Base-by-base conservation (phyloP, 2,329 filamentous ascomycete genomes). In the Corinectria fuckeliana region DNA sequence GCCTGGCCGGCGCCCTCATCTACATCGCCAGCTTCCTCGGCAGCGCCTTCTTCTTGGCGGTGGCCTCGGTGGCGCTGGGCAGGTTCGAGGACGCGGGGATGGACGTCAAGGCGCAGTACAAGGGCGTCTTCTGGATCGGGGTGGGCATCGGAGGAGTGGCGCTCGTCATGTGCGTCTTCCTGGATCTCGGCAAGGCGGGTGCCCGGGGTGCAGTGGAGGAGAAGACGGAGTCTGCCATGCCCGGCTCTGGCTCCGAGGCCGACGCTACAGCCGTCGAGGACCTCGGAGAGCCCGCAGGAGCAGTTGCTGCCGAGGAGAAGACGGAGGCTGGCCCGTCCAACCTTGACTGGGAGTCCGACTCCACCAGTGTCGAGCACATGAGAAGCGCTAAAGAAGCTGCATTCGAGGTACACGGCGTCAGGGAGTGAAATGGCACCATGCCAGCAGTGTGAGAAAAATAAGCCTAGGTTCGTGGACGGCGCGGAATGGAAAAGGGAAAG, bases 1-100 rank as follows among this genome's bases (percentile, higher is more conserved):
- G 87, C 0, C 72, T 90, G 6, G 88, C 87, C 0, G 88, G 87
- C 2, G 86, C 85, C 0, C 70, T 90, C 42, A 83, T 88, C 63
- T 89, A 88, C 71, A 81, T 82, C 21, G 75, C 87, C 2, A 70
- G 89, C 16, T 85, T 88, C 64, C 74, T 90, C 13, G 85, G 85
- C 3, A 86, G 89, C 49, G 85, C 85, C 1, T 75, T 90, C 21
- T 82, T 85, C 67, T 78, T 91, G 9, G 88, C 85, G 0, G 82
- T 89, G 60, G 83, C 83, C 5, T 86, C 90, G 66, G 81, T 90
- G 5, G 71, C 71, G 3, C 71, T 77, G 20, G 78, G 78, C 0
- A 59, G 68, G 45, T 69, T 73, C 50, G 75, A 78, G 50, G 82
- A 76, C 11, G 73, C 70, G 26, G 55, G 71, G 3, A 56, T 80